Evolutionary conservation across 768 basidiomycete species (phyloP).

Genomic region (Cyathus striatus): DNA sequence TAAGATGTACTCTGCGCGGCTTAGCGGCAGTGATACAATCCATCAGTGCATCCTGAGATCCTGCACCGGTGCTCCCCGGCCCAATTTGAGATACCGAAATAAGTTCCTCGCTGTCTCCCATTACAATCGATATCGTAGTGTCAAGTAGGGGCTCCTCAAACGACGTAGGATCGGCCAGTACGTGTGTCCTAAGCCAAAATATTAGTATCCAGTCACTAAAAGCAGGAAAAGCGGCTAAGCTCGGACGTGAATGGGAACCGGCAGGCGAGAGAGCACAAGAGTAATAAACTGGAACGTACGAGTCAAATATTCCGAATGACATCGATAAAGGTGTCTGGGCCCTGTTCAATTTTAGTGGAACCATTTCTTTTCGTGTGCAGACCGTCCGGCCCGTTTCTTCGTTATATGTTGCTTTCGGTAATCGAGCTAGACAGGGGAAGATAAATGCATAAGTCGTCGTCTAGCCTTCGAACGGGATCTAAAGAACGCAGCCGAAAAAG

Average conservation of each 20-base stretch:
- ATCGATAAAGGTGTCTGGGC: constrained; percentile 43
- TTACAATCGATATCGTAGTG: constrained; percentile 58
- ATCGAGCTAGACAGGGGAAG: constrained; percentile 45
- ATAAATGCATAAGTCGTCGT: not conserved
- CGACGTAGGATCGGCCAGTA: constrained; percentile 81
- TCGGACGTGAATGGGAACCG: no score
- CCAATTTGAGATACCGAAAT: constrained; percentile 55
- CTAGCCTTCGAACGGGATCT: not conserved
- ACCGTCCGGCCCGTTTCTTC: constrained; percentile 58
- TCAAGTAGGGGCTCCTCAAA: constrained; percentile 89
- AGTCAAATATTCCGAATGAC: constrained; percentile 81
- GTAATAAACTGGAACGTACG: constrained; percentile 39
- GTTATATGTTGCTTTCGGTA: constrained; percentile 71
- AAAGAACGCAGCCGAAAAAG: not conserved
- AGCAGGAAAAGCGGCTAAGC: no score
- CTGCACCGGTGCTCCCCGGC: constrained; percentile 19
- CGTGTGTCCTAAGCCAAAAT: constrained; percentile 58
- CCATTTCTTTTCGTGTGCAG: constrained; percentile 48
- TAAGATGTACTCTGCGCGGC: constrained; percentile 11
- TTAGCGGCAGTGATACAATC: constrained; percentile 19
- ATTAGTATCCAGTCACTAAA: no score
- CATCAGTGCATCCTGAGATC: constrained; percentile 14
- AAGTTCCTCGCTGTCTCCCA: constrained; percentile 46
- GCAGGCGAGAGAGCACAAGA: constrained; percentile 1
- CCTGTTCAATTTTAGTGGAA: constrained; percentile 44